These are phyloP conservation scores for Parietichytrium sp. DNA, from an alignment of 108 stramenopile genomes.

Conservation along the genomic window DNA sequence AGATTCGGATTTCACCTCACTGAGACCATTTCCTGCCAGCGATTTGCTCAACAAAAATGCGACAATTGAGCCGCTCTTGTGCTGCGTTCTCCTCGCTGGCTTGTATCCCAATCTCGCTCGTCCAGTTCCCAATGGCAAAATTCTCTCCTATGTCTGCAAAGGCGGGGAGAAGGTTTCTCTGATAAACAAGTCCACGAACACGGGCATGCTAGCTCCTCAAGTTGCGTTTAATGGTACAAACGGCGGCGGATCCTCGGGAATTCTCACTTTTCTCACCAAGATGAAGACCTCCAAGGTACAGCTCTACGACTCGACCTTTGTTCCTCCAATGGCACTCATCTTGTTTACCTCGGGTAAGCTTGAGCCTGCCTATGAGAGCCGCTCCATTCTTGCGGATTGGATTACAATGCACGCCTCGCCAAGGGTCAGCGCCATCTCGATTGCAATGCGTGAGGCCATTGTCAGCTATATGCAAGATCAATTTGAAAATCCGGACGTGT, in stretches of 20 bases:
- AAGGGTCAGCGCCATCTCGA: too few relatives aligned
- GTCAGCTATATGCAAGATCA: too few relatives aligned
- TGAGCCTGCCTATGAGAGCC: too few relatives aligned
- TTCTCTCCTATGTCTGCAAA: neutral
- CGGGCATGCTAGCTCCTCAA: neutral
- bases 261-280: neutral
- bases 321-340: neutral
- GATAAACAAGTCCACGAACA: neutral
- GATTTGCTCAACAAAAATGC: constrained; percentile 52
- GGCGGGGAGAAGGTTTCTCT: constrained; percentile 12
- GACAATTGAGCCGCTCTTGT: constrained; percentile 67
- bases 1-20: neutral
- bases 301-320: constrained; percentile 22
- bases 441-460: too few relatives aligned
- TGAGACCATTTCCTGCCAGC: too few relatives aligned
- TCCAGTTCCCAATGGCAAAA: constrained; percentile 7
- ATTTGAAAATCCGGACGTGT: too few relatives aligned
- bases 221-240: neutral
- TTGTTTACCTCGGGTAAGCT: too few relatives aligned
- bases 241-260: neutral
- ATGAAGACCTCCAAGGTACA: neutral
- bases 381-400: too few relatives aligned
- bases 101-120: constrained; percentile 81
- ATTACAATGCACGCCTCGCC: too few relatives aligned
- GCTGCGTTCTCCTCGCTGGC: constrained; percentile 80